These are phyloP conservation scores for Populus hybrid DNA, from an alignment of 441 rosid species.

Conservation along the genomic window DNA sequence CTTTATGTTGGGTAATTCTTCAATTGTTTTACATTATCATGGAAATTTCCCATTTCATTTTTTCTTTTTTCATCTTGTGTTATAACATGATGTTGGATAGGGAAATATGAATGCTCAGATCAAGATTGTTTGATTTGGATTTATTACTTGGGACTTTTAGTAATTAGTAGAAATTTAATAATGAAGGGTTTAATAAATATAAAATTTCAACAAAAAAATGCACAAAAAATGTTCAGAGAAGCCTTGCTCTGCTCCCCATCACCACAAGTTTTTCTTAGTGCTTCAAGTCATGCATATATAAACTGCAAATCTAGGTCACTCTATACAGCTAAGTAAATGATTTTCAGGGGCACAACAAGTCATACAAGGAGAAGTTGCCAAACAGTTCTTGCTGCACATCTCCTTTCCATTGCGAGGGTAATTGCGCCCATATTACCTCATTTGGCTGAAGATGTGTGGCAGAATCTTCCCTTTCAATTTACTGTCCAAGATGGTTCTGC, in stretches of 20 bases:
- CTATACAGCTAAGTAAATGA: constrained; percentile 8
- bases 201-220: background rate
- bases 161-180: background rate
- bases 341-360: constrained; percentile 66
- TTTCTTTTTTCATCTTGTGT: background rate
- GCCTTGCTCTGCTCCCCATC: too few relatives aligned
- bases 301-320: background rate
- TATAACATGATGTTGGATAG: background rate
- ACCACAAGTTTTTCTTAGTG: background rate
- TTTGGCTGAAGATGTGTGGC: constrained; percentile 96
- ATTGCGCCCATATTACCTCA: constrained; percentile 95
- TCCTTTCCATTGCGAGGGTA: constrained; percentile 72
- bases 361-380: constrained; percentile 96
- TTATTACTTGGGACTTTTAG: background rate
- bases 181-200: background rate
- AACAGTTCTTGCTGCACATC: constrained; percentile 91
- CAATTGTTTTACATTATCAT: background rate
- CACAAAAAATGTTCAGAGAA: background rate
- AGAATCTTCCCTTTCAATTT: constrained; percentile 75
- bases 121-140: background rate
- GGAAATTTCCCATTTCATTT: background rate
- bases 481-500: constrained; percentile 51
- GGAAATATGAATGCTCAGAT: background rate
- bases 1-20: constrained; percentile 87
- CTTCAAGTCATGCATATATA: background rate